Evolutionary conservation across 116 monocot species (phyloP), one percentile per base, ranked within the genome.

Genomic region (Cymodocea nodosa): DNA sequence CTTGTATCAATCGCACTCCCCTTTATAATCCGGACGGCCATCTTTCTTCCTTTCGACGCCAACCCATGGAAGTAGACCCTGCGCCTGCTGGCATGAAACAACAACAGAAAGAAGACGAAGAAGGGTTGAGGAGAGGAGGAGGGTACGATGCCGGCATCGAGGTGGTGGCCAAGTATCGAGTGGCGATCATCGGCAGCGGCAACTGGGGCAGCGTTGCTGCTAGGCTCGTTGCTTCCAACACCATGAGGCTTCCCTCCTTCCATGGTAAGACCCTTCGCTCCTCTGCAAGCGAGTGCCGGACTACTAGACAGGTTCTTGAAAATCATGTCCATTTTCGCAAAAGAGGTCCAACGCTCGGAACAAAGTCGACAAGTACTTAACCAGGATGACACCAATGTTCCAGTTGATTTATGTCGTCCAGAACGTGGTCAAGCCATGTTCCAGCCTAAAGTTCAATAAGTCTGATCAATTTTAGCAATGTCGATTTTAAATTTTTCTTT

Each of bases 131-230:
- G n/a, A n/a, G n/a, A n/a, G n/a, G n/a, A n/a, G 37, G 16, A 2
- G 61, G n/a, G 0, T 61, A 4, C 15, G 20, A 17, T 17, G 37
- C 10, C 14, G 18, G 14, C n/a, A 1, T 4, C n/a, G n/a, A n/a
- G 35, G 30, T 34, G 36, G 35, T 17, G 53, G 34, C 35, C 34
- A 60, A 48, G 60, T 60, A 40, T 56, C 30, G 78, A 56, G 88
- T 89, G 69, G 71, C 93, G 2, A 80, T 93, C 52, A 70, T 89
- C 60, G 93, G 93, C 15, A 93, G 93, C 73, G 93, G 93, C n/a
- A 93, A 93, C 71, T 93, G 93, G 93, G 93, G 93, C 60, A 89
- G 93, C 72, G 86, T 93, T 52, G 93, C 93, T 5, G 83, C 93
- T 63, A 89, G 82, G 74, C 83, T 93, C 74, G 71, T 93, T 62